Evolutionary conservation across 176 grass and related monocot species (phyloP), one percentile per base, ranked within the genome.

Genomic region (Sorghum bicolor): DNA sequence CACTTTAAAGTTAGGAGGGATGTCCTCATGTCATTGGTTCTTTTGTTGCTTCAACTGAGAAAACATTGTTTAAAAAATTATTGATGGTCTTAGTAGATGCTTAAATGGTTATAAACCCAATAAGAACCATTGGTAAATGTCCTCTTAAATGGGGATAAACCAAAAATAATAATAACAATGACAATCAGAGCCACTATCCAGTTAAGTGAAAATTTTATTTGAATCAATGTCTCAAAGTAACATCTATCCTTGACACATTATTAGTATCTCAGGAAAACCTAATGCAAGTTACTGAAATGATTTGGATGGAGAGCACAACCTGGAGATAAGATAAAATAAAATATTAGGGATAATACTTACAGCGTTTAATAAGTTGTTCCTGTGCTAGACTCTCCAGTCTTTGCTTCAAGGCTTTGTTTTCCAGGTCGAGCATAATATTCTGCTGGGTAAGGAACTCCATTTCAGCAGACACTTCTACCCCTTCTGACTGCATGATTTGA

Each of bases 331-430:
- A 44, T 53, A 75, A 29, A 30, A 19, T 19, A 68, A 80, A 67
- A 39, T 40, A 72, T 6, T 41, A 47, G 26, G 12, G n/a, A 14
- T 6, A 19, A 86, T 40, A 84, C 87, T 92, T 89, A 99, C 96
- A 82, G 77, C 88, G 85, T 87, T 99, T 99, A 70, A 99, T 92
- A 80, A 96, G 81, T 87, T 93, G 96, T 81, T 96, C 91, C 67
- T 99, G 96, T 76, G 88, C 78, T 79, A 96, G 53, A 80, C 89
- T 92, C 79, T 99, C 93, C 20, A 99, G 73, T 45, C 93, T 88
- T 77, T 99, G 96, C 84, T 96, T 99, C 77, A 99, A 88, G 39
- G 93, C 75, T 85, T 93, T 96, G 67, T 99, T 99, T 89, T 99
- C 96, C 84, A 99, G 87, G 85, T 93, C 89, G 15, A 99, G 70